Percentiles rank a stretch among this genome's conserved stretches.
These are phyloP conservation scores for Metschnikowia noctiluminum DNA, from an alignment of 805 yeast species.

Conservation along the genomic window DNA sequence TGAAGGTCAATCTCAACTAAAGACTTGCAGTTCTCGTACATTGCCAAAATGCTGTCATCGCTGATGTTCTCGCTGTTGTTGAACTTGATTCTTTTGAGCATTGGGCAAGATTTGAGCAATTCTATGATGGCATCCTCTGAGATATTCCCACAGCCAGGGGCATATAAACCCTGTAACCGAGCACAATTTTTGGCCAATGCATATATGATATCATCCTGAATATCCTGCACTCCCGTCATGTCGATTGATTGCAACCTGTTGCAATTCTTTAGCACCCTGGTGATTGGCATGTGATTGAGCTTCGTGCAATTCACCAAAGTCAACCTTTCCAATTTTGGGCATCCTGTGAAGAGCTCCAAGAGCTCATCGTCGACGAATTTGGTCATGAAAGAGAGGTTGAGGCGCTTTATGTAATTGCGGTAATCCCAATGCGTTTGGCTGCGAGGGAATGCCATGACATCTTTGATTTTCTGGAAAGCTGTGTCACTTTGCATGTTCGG, in stretches of 20 bases:
- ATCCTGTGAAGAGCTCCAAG: slow-evolving; percentile 58
- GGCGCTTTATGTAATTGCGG: slow-evolving; percentile 66
- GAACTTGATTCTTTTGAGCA: slow-evolving; percentile 78
- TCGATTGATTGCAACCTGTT: slow-evolving; percentile 78
- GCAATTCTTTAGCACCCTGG: slow-evolving; percentile 61
- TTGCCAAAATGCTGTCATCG: slow-evolving; percentile 55
- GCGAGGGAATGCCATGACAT: slow-evolving; percentile 50
- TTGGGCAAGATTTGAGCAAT: slow-evolving; percentile 61
- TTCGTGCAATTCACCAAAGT: slow-evolving; percentile 78
- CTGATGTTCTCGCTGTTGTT: slow-evolving; percentile 66
- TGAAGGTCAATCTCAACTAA: slow-evolving; percentile 89
- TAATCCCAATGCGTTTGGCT: slow-evolving; percentile 60
- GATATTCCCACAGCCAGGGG: slow-evolving; percentile 77
- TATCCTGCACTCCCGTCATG: slow-evolving; percentile 69
- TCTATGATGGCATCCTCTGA: slow-evolving; percentile 59
- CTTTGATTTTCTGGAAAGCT: slow-evolving; percentile 50
- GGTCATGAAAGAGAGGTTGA: slow-evolving; percentile 76
- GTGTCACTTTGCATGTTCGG: slow-evolving; percentile 60
- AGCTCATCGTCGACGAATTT: slow-evolving; percentile 62
- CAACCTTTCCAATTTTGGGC: slow-evolving; percentile 77
- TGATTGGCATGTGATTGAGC: slow-evolving; percentile 58
- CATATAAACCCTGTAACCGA: slow-evolving; percentile 83
- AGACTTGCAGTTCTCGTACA: slow-evolving; percentile 70
- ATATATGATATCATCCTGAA: slow-evolving; percentile 62
- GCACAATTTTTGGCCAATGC: slow-evolving; percentile 70